Percentiles rank a stretch among this genome's conserved stretches.
Conservation (phyloP, 129 eudicot species). For the Ambrosia trifida region DNA sequence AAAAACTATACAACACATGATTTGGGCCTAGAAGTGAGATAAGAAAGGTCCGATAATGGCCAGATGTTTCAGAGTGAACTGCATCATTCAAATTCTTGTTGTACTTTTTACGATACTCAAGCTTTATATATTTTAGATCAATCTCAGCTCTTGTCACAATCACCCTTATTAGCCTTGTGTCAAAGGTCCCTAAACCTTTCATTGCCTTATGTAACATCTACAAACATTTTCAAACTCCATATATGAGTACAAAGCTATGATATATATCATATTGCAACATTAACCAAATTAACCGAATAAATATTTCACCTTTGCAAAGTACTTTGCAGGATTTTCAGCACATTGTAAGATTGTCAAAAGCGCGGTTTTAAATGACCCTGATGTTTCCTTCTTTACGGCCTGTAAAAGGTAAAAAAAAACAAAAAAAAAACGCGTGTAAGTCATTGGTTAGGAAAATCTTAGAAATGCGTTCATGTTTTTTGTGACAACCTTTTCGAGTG, state of each 20-base stretch:
- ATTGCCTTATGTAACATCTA: slow-evolving; percentile 52
- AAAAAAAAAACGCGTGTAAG: not conserved
- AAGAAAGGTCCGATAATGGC: slow-evolving; percentile 56
- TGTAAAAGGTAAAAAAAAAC: slow-evolving; percentile 4
- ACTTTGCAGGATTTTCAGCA: slow-evolving; percentile 54
- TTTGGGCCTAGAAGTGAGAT: slow-evolving; percentile 54
- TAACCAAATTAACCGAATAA: not conserved
- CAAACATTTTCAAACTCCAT: slow-evolving; percentile 21
- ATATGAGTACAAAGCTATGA: not conserved
- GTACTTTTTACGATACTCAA: slow-evolving; percentile 55
- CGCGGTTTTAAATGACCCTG: slow-evolving; percentile 44
- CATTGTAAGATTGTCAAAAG: slow-evolving; percentile 54
- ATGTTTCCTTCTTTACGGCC: slow-evolving; percentile 67
- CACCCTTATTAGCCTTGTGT: slow-evolving; percentile 57
- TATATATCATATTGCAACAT: not conserved
- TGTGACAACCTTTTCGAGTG: slow-evolving; percentile 52
- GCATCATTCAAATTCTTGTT: slow-evolving; percentile 48
- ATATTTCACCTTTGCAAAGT: slow-evolving; percentile 57
- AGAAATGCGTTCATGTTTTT: not conserved
- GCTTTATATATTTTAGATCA: slow-evolving; percentile 63
- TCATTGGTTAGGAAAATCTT: slow-evolving; percentile 9
- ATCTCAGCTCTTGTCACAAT: slow-evolving; percentile 61
- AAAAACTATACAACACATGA: slow-evolving; percentile 11
- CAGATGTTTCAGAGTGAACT: slow-evolving; percentile 60
- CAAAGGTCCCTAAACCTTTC: slow-evolving; percentile 65